Base-by-base conservation (phyloP, 164 flowering plant genomes). In the Liquidambar formosana region DNA sequence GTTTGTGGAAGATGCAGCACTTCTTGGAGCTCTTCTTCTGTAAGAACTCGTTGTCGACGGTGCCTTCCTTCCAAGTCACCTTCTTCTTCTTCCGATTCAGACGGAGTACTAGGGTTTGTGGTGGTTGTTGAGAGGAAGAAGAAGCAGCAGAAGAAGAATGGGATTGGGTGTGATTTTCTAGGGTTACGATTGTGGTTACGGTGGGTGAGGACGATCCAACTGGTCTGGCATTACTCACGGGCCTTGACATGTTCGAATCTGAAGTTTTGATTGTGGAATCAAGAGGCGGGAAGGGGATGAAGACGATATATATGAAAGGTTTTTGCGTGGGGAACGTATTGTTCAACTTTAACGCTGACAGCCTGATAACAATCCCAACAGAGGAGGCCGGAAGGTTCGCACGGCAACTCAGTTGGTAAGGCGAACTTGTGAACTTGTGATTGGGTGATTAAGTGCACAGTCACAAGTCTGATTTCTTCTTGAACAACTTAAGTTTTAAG, bases 41-140 rank as follows among this genome's bases (percentile, higher is more conserved):
- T 71, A 92, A 79, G 63, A 92, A 89, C 78, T 94, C 99, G 81
- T 94, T 94, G 75, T 94, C 97, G 15, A 94, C 91, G 23, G 99
- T 94, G 47, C 94, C 99, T 68, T 92, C 97, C 70, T 87, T 92
- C 99, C 99, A 94, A 1, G 97, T 23, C 4, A 94, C 99, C 81
- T 82, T 88, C 95, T 94, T 91, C 86, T 87, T 86, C 81, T 65
- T 78, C 18, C 81, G 87, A 65, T 86, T 78, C 28, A 94, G 83
- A 56, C 77, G 80, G 56, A 94, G 76, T 16, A 82, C 82, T 63
- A 94, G 79, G 73, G 89, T 75, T 75, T 84, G 78, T 15, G 75
- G 80, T 23, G 72, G 83, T 44, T 67, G 76, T 22, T 67, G 85
- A 33, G 79, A 84, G 19, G 65, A 72, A 38, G 51, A 12, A 15